Conservation (phyloP, 2,329 filamentous ascomycete species). For the Shiraia sp. region DNA sequence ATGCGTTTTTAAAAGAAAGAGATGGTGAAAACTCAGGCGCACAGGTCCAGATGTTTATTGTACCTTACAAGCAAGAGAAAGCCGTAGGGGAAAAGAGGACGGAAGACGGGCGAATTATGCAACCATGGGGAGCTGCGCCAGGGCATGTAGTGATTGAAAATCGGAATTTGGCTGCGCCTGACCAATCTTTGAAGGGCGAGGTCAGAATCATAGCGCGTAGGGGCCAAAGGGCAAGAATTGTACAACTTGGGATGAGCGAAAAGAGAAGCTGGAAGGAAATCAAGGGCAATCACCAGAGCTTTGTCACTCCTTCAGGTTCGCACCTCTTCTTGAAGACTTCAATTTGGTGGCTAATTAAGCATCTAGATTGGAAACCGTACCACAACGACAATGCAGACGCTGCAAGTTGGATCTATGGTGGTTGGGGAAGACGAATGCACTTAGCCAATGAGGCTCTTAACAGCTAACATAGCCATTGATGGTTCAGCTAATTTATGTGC, state of each 20-base stretch:
- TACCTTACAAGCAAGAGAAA: conserved; percentile 18
- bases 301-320: conserved; percentile 30
- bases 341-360: no score
- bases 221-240: conserved; percentile 26
- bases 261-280: conserved; percentile 36
- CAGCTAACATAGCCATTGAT: conserved; percentile 13
- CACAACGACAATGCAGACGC: conserved; percentile 43
- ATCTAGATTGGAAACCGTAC: conserved; percentile 38
- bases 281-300: conserved; percentile 30
- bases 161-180: conserved; percentile 27
- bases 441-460: conserved; percentile 32
- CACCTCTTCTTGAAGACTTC: background rate
- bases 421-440: conserved; percentile 36
- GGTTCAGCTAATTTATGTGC: conserved; percentile 3
- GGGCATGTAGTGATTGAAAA: conserved; percentile 37
- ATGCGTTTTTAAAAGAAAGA: conserved; percentile 32
- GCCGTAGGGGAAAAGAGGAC: conserved; percentile 16
- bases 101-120: conserved; percentile 23
- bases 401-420: conserved; percentile 42
- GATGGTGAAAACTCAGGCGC: conserved; percentile 37
- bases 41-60: conserved; percentile 39
- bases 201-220: conserved; percentile 37
- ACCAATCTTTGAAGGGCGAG: conserved; percentile 38
- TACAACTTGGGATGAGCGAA: conserved; percentile 32
- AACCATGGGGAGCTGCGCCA: conserved; percentile 34